Conservation (phyloP, 345 rosid species). For the Salix arbutifolia region DNA sequence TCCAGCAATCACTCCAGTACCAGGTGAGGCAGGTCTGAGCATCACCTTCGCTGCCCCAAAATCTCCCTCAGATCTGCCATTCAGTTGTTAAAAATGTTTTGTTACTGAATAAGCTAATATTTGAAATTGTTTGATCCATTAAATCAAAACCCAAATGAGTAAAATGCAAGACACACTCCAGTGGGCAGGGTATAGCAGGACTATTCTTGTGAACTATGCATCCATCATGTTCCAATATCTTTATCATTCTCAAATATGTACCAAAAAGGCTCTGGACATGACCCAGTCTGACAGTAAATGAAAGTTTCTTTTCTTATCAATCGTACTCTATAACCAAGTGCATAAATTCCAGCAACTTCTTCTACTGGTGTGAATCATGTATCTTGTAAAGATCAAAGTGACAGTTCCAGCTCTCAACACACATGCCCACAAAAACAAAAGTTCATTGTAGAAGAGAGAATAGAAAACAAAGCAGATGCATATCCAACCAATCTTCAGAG, state of each 20-base stretch:
- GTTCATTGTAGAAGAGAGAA: not conserved
- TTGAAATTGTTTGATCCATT: not conserved
- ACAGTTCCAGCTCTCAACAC: not conserved
- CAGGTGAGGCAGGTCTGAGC: conserved; percentile 93
- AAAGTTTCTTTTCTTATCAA: not conserved
- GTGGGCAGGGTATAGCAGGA: not conserved
- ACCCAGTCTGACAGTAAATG: not conserved
- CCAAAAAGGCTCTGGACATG: not conserved
- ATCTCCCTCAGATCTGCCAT: conserved; percentile 69
- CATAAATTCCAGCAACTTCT: not conserved
- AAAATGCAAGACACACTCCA: not conserved
- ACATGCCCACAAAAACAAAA: not conserved
- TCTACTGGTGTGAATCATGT: too few relatives aligned
- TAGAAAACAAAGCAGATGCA: not conserved
- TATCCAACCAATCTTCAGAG: not conserved
- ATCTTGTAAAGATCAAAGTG: too few relatives aligned
- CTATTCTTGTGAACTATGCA: not conserved
- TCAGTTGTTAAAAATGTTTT: conserved; percentile 1
- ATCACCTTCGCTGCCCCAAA: conserved; percentile 89
- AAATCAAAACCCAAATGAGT: not conserved
- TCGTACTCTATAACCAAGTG: not conserved
- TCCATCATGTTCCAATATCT: not conserved
- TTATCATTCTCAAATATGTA: not conserved
- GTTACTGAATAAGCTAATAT: not conserved
- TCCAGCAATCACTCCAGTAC: conserved; percentile 92